Conservation (phyloP, 139 green algal species). For the Chloropicon primus region DNA sequence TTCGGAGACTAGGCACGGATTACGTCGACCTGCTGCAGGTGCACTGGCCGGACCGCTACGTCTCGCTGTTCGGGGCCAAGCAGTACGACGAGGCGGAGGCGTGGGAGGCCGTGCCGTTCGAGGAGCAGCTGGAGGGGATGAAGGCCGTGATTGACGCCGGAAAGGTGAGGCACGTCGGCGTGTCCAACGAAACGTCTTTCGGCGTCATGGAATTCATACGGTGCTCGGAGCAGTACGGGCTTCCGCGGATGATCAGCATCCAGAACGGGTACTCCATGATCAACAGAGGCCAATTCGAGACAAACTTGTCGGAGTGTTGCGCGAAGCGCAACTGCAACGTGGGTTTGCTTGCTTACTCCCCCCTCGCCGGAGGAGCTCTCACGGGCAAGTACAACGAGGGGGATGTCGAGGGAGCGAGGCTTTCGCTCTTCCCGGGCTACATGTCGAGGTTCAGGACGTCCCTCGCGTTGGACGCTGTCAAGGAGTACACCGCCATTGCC, state of each 20-base stretch:
- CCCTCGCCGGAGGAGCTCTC: slow-evolving; percentile 47
- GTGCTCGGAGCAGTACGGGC: slow-evolving; percentile 36
- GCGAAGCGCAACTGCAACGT: slow-evolving; percentile 61
- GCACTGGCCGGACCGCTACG: slow-evolving; percentile 61
- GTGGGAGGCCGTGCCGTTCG: slow-evolving; percentile 51
- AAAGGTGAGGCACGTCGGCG: slow-evolving; percentile 55
- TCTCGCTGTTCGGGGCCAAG: slow-evolving; percentile 67
- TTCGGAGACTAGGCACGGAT: slow-evolving; percentile 59
- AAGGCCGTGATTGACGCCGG: slow-evolving; percentile 60
- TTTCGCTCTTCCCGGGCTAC: slow-evolving; percentile 19
- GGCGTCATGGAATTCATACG: slow-evolving; percentile 54
- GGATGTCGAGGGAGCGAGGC: slow-evolving; percentile 12
- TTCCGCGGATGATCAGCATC: slow-evolving; percentile 49
- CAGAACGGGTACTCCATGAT: slow-evolving; percentile 67
- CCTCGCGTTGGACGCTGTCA: slow-evolving; percentile 18
- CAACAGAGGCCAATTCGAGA: slow-evolving; percentile 54
- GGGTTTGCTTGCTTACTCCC: slow-evolving; percentile 50
- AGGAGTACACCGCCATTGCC: slow-evolving; percentile 49
- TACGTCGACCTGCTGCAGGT: slow-evolving; percentile 84
- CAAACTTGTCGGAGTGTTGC: slow-evolving; percentile 65
- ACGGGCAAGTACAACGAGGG: slow-evolving; percentile 50
- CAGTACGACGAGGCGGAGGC: slow-evolving; percentile 41
- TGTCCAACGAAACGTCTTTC: slow-evolving; percentile 72
- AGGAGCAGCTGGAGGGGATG: slow-evolving; percentile 70
- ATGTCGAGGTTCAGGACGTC: slow-evolving; percentile 1